phyloP scores from a whole-genome alignment of 495 filamentous ascomycete species.

The Amphirosellinia nigrospora region DNA sequence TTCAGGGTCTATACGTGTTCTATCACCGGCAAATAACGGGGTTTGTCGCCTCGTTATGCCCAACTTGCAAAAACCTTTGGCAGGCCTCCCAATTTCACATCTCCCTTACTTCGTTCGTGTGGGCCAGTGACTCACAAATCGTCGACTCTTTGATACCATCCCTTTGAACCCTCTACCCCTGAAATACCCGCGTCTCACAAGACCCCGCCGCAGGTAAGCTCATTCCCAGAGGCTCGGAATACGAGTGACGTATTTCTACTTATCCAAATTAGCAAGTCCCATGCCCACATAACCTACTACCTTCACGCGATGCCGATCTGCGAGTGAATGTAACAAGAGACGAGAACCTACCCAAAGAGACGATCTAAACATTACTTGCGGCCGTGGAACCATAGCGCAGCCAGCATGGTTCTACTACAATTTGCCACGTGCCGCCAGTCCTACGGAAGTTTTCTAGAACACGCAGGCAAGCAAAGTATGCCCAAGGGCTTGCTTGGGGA shows the following conservation, averaged over 20 bases:
- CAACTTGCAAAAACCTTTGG: not conserved
- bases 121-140: not conserved
- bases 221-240: not conserved
- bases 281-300: not conserved
- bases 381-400: not conserved
- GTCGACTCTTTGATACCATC: constrained; percentile 9
- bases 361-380: not conserved
- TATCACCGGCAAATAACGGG: not conserved
- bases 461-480: not conserved
- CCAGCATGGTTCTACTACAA: not conserved
- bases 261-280: not conserved
- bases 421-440: not conserved
- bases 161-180: not conserved
- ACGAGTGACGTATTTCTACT: not conserved
- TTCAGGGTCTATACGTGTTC: not conserved
- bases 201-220: not conserved
- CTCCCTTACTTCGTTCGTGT: constrained; percentile 10
- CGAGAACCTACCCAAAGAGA: constrained; percentile 8
- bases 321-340: not conserved
- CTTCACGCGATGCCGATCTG: not conserved
- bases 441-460: not conserved
- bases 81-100: not conserved
- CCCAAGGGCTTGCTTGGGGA: not conserved
- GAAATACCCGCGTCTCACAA: constrained; percentile 13
- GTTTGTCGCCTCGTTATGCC: not conserved